Conservation (phyloP, 495 filamentous ascomycete species). For the Tuber borchii region DNA sequence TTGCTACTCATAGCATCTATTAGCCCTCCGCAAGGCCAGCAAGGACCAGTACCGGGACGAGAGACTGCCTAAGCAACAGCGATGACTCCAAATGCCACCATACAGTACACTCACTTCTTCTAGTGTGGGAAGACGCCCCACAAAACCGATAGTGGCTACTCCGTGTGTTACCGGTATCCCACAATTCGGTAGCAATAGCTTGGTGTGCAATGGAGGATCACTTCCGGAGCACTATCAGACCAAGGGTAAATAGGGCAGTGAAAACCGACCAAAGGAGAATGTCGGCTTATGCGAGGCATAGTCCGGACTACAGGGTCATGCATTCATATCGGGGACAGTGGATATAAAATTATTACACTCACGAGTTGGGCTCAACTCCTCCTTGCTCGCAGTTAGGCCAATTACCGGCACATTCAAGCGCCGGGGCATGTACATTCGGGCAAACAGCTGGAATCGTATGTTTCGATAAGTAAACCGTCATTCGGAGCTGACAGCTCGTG, state of each 20-base stretch:
- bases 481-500: not conserved
- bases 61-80: not conserved
- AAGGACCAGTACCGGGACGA: not conserved
- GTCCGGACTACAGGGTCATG: not conserved
- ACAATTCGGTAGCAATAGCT: not conserved
- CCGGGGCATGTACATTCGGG: not conserved
- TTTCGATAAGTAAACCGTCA: not conserved
- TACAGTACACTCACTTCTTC: not conserved
- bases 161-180: not conserved
- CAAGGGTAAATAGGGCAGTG: not conserved
- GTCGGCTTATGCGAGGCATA: not conserved
- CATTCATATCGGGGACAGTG: not conserved
- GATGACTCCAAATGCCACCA: not conserved
- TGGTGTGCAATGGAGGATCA: not conserved
- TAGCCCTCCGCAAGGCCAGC: not conserved
- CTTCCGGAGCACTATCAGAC: not conserved
- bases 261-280: not conserved
- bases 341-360: not conserved
- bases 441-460: not conserved
- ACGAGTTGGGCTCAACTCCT: not conserved
- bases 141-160: not conserved
- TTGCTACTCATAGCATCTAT: not conserved
- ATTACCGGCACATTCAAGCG: not conserved
- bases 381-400: not conserved
- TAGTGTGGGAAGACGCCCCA: not conserved